Conservation (phyloP, 176 grass and related monocot genomes). For the Triticum monococcum region DNA sequence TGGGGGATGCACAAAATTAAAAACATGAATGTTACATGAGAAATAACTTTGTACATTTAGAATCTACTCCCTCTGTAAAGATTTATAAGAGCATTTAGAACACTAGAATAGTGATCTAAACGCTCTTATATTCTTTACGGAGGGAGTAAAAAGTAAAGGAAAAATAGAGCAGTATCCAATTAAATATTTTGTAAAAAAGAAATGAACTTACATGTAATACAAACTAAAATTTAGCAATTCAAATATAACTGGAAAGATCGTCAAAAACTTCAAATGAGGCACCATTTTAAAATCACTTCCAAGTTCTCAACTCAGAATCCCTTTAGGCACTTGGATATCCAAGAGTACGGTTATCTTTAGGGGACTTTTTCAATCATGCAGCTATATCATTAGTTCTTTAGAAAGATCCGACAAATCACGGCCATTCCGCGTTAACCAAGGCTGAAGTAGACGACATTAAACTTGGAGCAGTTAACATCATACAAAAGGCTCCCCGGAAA, state of each 20-base stretch:
- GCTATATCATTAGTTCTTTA: background rate
- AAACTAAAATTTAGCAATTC: background rate
- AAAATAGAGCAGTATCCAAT: background rate
- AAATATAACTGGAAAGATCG: background rate
- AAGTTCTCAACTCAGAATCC: too few relatives aligned
- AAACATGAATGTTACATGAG: background rate
- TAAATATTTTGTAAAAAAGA: background rate
- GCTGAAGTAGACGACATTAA: conserved; percentile 1
- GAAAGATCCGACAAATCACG: background rate
- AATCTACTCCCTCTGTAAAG: too few relatives aligned
- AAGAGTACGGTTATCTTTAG: background rate
- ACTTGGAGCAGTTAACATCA: background rate
- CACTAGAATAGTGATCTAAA: too few relatives aligned
- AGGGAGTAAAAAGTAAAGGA: background rate
- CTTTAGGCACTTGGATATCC: background rate
- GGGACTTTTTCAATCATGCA: background rate
- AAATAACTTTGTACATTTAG: background rate
- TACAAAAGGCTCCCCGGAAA: background rate
- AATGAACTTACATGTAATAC: background rate
- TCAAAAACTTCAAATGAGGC: background rate
- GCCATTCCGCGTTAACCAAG: background rate
- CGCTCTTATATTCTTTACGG: too few relatives aligned
- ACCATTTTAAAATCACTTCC: conserved; percentile 3
- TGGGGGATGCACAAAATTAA: background rate
- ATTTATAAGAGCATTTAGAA: too few relatives aligned